Evolutionary conservation across 2,329 filamentous ascomycete genomes (phyloP).

Genomic region (Alternaria ethzedia): DNA sequence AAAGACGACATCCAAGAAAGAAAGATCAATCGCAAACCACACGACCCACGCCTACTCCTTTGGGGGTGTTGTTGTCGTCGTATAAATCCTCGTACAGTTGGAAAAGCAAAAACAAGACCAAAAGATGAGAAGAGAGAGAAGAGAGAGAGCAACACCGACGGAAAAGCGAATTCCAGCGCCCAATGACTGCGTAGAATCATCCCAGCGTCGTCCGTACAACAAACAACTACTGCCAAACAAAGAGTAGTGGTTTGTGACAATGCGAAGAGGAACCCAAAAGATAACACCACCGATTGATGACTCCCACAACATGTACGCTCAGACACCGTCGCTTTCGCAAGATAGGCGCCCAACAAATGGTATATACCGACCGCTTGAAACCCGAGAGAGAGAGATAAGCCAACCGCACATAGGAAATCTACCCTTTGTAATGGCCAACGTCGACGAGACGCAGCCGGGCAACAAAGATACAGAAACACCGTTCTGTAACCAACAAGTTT

Average conservation of each 20-base stretch:
- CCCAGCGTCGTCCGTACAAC: conserved; percentile 42
- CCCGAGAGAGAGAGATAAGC: conserved; percentile 24
- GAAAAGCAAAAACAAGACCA: conserved; percentile 24
- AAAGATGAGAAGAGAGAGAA: not conserved
- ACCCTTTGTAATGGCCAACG: conserved; percentile 41
- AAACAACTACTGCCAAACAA: not conserved
- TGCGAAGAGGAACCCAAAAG: conserved; percentile 38
- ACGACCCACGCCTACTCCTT: conserved; percentile 13
- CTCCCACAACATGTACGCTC: conserved; percentile 30
- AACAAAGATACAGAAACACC: conserved; percentile 45
- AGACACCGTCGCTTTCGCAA: conserved; percentile 49
- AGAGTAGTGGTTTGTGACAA: conserved; percentile 25
- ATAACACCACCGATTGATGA: conserved; percentile 16
- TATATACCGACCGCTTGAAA: conserved; percentile 50
- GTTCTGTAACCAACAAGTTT: conserved; percentile 43
- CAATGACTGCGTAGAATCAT: conserved; percentile 47
- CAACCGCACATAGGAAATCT: conserved; percentile 51
- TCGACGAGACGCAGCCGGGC: conserved; percentile 31
- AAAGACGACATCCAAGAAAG: conserved; percentile 42
- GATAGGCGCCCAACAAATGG: conserved; percentile 46
- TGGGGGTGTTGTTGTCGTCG: conserved; percentile 17
- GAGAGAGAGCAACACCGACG: conserved; percentile 16
- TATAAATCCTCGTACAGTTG: conserved; percentile 45
- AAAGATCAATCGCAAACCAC: conserved; percentile 21
- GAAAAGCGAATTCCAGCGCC: conserved; percentile 33